Conservation (phyloP, 805 yeast genomes). For the Ogataea pilisensis region DNA sequence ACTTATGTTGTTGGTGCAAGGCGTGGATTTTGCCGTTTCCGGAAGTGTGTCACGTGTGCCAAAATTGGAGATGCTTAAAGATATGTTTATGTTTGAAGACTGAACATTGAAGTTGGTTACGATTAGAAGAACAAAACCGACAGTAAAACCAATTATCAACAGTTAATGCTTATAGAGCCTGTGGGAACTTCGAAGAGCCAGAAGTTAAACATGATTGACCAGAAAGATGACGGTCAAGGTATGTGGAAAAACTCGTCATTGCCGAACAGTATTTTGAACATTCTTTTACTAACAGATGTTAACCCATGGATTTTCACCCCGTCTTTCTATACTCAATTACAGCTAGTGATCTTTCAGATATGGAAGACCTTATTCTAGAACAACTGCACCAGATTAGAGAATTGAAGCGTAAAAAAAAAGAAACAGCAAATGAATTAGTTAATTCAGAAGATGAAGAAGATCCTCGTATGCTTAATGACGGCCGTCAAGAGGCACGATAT, state of each 20-base stretch:
- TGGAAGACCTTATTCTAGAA: conserved; percentile 21
- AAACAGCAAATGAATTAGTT: conserved; percentile 14
- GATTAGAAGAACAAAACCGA: too few relatives aligned
- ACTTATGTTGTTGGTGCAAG: background rate
- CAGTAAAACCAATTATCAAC: too few relatives aligned
- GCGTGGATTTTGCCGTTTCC: background rate
- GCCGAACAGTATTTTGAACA: too few relatives aligned
- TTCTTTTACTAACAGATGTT: too few relatives aligned
- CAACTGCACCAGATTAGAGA: conserved; percentile 19
- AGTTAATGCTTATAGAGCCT: too few relatives aligned
- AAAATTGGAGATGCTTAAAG: too few relatives aligned
- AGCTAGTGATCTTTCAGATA: conserved; percentile 19
- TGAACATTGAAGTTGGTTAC: too few relatives aligned
- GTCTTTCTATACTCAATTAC: too few relatives aligned
- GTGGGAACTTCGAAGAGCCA: too few relatives aligned
- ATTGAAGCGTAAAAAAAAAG: conserved; percentile 16
- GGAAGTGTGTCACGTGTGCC: background rate
- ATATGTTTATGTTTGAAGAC: too few relatives aligned
- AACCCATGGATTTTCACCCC: too few relatives aligned
- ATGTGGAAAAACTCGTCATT: too few relatives aligned
- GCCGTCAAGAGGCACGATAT: conserved; percentile 12
- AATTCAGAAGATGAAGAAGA: conserved; percentile 29
- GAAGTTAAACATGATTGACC: background rate
- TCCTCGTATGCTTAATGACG: conserved; percentile 16
- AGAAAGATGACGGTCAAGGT: background rate